Conservation (phyloP, 2,329 filamentous ascomycete species). For the Coniochaeta hoffmannii region DNA sequence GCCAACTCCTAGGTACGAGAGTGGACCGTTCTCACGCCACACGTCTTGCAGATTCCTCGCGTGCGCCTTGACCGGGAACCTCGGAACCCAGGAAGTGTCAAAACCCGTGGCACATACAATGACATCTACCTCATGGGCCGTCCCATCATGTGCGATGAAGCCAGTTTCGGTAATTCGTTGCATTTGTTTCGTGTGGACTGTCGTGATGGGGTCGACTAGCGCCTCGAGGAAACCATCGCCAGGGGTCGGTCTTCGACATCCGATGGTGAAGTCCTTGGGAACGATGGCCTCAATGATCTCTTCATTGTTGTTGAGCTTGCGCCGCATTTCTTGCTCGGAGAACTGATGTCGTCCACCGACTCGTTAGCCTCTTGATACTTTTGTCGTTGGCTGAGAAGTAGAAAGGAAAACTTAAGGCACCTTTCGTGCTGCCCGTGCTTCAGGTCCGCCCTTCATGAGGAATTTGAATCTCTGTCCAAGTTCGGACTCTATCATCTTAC, state of each 20-base stretch:
- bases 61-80: not conserved
- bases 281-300: slow-evolving; percentile 2
- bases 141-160: not conserved
- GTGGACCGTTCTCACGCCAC: not conserved
- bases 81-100: not conserved
- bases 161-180: not conserved
- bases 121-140: not conserved
- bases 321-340: slow-evolving; percentile 3
- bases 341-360: not conserved
- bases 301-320: slow-evolving; percentile 1
- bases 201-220: not conserved
- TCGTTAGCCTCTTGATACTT: not conserved
- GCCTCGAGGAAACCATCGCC: slow-evolving; percentile 7
- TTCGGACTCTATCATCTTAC: slow-evolving; percentile 6
- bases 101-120: slow-evolving; percentile 6
- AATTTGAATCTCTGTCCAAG: slow-evolving; percentile 5
- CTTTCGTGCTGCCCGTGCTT: not conserved
- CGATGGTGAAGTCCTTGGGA: slow-evolving; percentile 5
- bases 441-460: slow-evolving; percentile 2
- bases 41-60: slow-evolving; percentile 1
- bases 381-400: not conserved
- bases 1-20: not conserved
- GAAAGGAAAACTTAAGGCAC: not conserved
- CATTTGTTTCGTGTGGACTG: not conserved
- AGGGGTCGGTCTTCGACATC: slow-evolving; percentile 5